Evolutionary conservation across 2,329 filamentous ascomycete genomes (phyloP), one percentile per base, ranked within the genome.

Genomic region (Aspergillus sp.): DNA sequence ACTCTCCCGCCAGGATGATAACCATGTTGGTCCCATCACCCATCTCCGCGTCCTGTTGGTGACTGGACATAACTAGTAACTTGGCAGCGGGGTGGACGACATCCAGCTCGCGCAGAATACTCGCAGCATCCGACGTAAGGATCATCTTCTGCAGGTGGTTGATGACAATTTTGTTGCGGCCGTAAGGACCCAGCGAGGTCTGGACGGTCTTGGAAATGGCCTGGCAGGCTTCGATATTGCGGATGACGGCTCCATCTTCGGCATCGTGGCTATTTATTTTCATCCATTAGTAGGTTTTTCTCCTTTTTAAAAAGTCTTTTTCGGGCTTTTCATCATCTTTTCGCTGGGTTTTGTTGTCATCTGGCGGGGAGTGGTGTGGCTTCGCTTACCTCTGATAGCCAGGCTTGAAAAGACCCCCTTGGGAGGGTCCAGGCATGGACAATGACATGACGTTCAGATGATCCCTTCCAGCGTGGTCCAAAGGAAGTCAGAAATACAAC

Each of bases 91-190:
- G 93, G 75, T 98, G 93, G 47, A 98, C 90, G 53, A 98, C 93
- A 64, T 98, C 93, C 69, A 98, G 82, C 75, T 98, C 94, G 64
- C 89, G 85, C 59, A 98, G 80, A 66, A 98, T 98, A 39, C 93
- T 97, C 56, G 93, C 93, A 55, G 93, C 93, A 66, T 98, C 93
- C 51, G 90, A 97, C 59, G 94, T 98, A 55, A 98, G 78, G 61
- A 96, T 94, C 93, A 98, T 96, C 79, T 98, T 98, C 72, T 95
- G 88, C 53, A 98, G 79, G 74, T 98, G 94, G 78, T 98, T 98
- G 78, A 98, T 97, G 74, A 98, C 88, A 66, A 98, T 90, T 77
- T 98, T 98, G 79, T 98, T 98, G 72, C 93, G 87, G 64, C 93
- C 93, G 72, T 95, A 96, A 50, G 93, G 93, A 44, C 93, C 94